Evolutionary conservation across 1,284 basidiomycete genomes (phyloP).

Genomic region (Pisolithus thermaeus): DNA sequence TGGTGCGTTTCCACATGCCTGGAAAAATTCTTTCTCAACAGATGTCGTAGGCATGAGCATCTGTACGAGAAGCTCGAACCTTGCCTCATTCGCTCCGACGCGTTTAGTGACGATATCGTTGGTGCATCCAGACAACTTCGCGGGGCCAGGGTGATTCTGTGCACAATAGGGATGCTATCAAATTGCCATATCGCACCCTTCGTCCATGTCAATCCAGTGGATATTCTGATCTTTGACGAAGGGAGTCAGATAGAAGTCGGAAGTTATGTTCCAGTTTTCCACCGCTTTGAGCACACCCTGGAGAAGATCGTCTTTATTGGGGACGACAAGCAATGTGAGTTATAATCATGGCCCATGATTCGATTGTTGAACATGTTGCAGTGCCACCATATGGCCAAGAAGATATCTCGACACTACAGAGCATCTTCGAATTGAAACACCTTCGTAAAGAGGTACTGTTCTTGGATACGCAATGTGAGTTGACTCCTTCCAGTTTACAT

Average conservation of each 20-base stretch:
- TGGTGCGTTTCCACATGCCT: too few species aligned
- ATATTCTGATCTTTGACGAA: constrained; percentile 56
- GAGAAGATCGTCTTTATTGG: constrained; percentile 68
- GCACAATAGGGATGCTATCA: constrained; percentile 43
- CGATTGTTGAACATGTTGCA: constrained; percentile 15
- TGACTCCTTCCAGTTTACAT: too few species aligned
- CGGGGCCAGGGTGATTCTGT: constrained; percentile 52
- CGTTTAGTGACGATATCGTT: constrained; percentile 28
- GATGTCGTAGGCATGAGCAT: constrained; percentile 56
- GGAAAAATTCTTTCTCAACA: too few species aligned
- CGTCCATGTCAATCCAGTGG: constrained; percentile 7
- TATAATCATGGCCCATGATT: constrained; percentile 6
- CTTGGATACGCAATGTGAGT: constrained; percentile 35
- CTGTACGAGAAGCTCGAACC: constrained; percentile 43
- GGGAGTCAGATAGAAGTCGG: constrained; percentile 63
- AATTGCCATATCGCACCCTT: constrained; percentile 27
- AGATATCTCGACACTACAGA: constrained; percentile 32
- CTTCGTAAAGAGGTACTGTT: constrained; percentile 30
- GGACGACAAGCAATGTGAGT: constrained; percentile 67
- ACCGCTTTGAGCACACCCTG: constrained; percentile 37
- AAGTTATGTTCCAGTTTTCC: constrained; percentile 51
- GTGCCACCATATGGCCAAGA: constrained; percentile 48
- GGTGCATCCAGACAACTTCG: constrained; percentile 24
- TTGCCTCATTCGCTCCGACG: constrained; percentile 47
- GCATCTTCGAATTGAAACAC: constrained; percentile 42